Evolutionary conservation across 2,329 filamentous ascomycete genomes (phyloP), one percentile per base, ranked within the genome.

Genomic region (Fusarium sp.): DNA sequence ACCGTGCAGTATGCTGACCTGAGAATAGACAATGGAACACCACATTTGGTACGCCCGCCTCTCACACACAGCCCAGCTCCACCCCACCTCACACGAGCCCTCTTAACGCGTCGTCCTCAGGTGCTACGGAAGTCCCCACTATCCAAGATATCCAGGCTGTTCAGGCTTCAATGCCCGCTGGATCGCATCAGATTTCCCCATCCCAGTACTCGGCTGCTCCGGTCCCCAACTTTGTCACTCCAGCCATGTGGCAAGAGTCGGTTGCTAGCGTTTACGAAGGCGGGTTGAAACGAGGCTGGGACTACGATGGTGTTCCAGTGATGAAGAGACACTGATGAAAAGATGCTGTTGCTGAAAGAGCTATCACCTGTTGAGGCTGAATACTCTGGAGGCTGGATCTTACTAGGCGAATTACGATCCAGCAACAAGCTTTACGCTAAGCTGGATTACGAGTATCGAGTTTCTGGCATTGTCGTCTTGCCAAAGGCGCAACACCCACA

Each of bases 1-100:
- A 22, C 11, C 19, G 46, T 33, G 20, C 37, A 47, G 33, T 17
- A 22, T 57, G 43, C 55, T 67, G 49, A 65, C 53, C 39, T 30
- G 43, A 19, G n/a, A 40, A 7, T 57, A 97, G 94, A 79, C 93
- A 97, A 83, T 98, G 95, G 94, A 94, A 97, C 79, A 90, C 92
- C 75, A 94, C 95, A 70, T 98, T 97, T 82, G 92, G 93, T 83
- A 92, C 90, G 78, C 88, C 88, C 51, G 66, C 61, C 52, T 64
- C 73, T 56, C 75, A 77, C 46, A 51, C 75, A 64, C 70, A 77
- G 46, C 62, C 75, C 56, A 68, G 59, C 51, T 68, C 76, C 56
- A 72, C 79, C 78, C 71, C 71, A 62, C 77, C 82, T 70, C 82
- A 83, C 74, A 77, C 81, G 76, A 82, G 78, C 76, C 78, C 82